Base-by-base conservation (phyloP, 345 rosid genomes). In the Sisymbrium altissimum region DNA sequence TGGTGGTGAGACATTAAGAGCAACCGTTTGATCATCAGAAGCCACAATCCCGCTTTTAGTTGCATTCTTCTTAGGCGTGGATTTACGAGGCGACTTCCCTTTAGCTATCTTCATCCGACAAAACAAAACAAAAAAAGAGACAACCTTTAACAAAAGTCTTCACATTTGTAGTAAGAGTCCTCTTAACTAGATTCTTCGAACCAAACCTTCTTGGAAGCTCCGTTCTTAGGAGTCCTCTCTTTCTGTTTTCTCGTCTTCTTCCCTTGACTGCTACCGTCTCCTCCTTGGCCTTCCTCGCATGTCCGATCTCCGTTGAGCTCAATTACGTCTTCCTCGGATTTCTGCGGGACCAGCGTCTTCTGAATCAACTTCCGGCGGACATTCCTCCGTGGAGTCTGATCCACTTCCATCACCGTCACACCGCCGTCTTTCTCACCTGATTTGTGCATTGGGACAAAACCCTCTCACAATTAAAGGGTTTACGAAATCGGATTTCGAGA, bases 311-410 rank as follows among this genome's bases (percentile, higher is more conserved):
- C 73, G 15, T 55, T 68, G 15, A 59, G 27, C 45, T 84, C 85
- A 14, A 53, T 71, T 45, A 76, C 86, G 6, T 70, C 85, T 15
- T 66, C 85, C 18, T 66, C 84, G 1, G 82, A 67, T 74, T 72
- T 91, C 33, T 68, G 84, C 11, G 89, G 86, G 62, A 88, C 64
- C 76, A 94, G 68, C 33, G 91, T 87, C 63, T 96, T 84, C 88
- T 94, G 98, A 32, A 94, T 85, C 79, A 91, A 64, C 56, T 85
- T 83, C 73, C 91, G 91, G 38, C 88, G 86, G 40, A 65, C 79
- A 52, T 46, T 76, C 64, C 75, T 81, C 80, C 81, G 82, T 27
- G 68, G 81, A 48, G 76, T 71, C 39, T 61, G 82, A 27, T 38
- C 78, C 32, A 70, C 30, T 40, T 55, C 53, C 39, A 68, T 74